phyloP scores from a whole-genome alignment of 345 rosid genomes.

The Syzygium oleosum region DNA sequence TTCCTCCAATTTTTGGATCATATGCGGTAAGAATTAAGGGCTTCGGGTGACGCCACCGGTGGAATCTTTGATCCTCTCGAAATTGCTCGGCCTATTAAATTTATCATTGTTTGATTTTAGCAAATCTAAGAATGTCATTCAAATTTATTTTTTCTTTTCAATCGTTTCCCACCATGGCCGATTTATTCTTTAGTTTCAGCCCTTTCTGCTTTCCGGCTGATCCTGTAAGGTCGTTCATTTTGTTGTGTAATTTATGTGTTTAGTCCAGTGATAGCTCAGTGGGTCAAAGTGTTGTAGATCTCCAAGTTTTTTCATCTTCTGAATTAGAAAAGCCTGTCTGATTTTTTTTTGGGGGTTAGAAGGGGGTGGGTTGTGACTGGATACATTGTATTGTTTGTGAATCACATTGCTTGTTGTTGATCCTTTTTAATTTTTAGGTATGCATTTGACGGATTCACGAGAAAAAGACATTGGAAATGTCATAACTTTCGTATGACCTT shows the following conservation, averaged over 20 bases:
- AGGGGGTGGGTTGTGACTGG: not conserved
- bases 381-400: not conserved
- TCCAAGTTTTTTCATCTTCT: not conserved
- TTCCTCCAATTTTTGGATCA: not conserved
- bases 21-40: not conserved
- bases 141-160: constrained; percentile 15
- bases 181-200: constrained; percentile 20
- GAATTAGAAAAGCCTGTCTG: not conserved
- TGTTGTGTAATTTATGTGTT: not conserved
- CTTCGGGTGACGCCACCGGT: constrained; percentile 1
- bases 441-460: not conserved
- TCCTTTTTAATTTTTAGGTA: not conserved
- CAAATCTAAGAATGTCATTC: constrained; percentile 20
- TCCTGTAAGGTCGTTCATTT: constrained; percentile 16
- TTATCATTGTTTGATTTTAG: constrained; percentile 25
- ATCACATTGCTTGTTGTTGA: not conserved
- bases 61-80: constrained; percentile 1
- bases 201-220: constrained; percentile 17
- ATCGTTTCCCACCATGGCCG: constrained; percentile 7
- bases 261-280: not conserved
- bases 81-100: constrained; percentile 11
- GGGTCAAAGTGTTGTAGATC: not conserved
- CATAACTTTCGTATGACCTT: too few species aligned
- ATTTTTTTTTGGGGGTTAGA: not conserved
- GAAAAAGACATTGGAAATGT: too few species aligned